Conservation (phyloP, 2,329 filamentous ascomycete species). For the Stachybotrys echinatus region DNA sequence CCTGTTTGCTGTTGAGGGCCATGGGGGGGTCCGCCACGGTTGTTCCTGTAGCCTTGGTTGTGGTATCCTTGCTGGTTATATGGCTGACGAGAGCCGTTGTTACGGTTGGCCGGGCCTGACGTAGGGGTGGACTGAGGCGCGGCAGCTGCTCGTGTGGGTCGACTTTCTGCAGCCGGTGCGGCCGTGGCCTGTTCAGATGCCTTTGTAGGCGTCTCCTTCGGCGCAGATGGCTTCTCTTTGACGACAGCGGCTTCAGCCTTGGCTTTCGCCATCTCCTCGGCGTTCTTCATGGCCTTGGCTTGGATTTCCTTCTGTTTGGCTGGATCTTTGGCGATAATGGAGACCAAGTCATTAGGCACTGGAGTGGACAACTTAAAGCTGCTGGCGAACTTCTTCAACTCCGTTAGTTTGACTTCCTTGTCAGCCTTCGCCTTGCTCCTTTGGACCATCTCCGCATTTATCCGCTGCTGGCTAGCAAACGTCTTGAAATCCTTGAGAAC, state of each 20-base stretch:
- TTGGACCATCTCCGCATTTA: constrained; percentile 50
- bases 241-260: constrained; percentile 40
- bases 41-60: constrained; percentile 41
- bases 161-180: constrained; percentile 17
- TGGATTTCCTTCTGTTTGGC: constrained; percentile 90
- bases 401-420: constrained; percentile 87
- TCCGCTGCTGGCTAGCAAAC: constrained; percentile 54
- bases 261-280: constrained; percentile 55
- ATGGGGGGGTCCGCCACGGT: constrained; percentile 38
- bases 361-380: constrained; percentile 93
- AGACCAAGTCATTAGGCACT: constrained; percentile 84
- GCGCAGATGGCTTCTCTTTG: constrained; percentile 25
- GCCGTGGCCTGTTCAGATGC: constrained; percentile 16
- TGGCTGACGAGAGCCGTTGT: constrained; percentile 41
- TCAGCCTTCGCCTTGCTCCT: constrained; percentile 61
- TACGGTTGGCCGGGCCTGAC: constrained; percentile 31
- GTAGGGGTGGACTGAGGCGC: constrained; percentile 23
- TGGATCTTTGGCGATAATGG: constrained; percentile 96
- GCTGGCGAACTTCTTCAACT: constrained; percentile 89
- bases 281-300: constrained; percentile 75
- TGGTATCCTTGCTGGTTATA: constrained; percentile 43
- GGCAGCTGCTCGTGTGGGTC: constrained; percentile 26
- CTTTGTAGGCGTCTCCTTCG: constrained; percentile 35
- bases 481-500: constrained; percentile 59
- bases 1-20: constrained; percentile 35